Percentiles rank a stretch among this genome's conserved stretches.
phyloP scores from a whole-genome alignment of 331 rosid species.

The Prunus yedoensis region DNA sequence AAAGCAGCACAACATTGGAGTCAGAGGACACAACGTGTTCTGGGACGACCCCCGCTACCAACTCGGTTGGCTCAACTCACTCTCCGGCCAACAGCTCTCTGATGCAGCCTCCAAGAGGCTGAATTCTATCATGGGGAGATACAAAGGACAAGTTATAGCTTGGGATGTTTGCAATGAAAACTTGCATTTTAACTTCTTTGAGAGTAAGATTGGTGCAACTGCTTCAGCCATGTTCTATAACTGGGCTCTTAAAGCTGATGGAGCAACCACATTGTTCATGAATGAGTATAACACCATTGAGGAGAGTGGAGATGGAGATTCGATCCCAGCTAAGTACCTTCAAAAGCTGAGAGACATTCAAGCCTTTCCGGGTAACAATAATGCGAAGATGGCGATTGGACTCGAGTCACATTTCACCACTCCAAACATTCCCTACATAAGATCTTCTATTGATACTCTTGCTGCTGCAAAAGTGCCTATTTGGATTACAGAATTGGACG shows the following conservation, averaged over 20 bases:
- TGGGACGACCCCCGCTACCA: conserved; percentile 54
- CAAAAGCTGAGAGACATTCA: conserved; percentile 46
- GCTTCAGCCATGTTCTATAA: conserved; percentile 40
- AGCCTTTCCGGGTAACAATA: conserved; percentile 30
- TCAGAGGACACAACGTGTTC: conserved; percentile 69
- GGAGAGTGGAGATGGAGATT: conserved; percentile 33
- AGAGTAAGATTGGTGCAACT: conserved; percentile 29
- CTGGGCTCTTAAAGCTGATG: conserved; percentile 40
- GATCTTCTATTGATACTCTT: conserved; percentile 67
- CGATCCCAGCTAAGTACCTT: conserved; percentile 47
- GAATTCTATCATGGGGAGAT: conserved; percentile 46
- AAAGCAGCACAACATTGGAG: conserved; percentile 33
- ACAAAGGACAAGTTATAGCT: conserved; percentile 51
- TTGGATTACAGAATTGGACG: conserved; percentile 86
- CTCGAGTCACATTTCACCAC: conserved; percentile 61
- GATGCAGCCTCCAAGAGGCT: conserved; percentile 38
- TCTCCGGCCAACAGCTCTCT: conserved; percentile 29
- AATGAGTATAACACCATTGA: conserved; percentile 79
- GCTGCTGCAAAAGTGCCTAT: conserved; percentile 54
- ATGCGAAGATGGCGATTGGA: conserved; percentile 49
- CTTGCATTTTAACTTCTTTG: conserved; percentile 52
- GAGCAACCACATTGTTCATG: conserved; percentile 43
- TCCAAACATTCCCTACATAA: conserved; percentile 61
- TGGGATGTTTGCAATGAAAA: conserved; percentile 91
- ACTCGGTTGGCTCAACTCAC: conserved; percentile 47